Conservation (phyloP, 345 rosid species). For the Microcos paniculata region DNA sequence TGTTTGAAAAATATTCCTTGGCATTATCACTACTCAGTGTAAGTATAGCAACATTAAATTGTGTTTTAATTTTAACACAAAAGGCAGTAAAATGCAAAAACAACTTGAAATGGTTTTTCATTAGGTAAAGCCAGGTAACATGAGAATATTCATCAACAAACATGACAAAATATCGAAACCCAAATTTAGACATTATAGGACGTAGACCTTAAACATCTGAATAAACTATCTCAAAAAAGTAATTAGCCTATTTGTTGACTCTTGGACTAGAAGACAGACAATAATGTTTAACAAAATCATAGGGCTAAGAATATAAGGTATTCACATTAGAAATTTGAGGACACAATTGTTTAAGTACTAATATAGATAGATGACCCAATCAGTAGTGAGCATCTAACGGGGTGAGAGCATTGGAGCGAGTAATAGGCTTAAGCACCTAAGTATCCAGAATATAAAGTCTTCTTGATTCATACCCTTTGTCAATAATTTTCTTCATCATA, state of each 20-base stretch:
- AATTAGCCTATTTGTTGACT: neutral
- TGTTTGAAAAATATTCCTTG: neutral
- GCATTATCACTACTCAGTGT: neutral
- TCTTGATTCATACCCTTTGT: neutral
- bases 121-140: neutral
- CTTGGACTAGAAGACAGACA: neutral
- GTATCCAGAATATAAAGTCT: neutral
- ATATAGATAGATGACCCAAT: neutral
- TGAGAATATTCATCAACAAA: neutral
- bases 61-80: too few relatives aligned
- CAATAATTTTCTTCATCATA: constrained; percentile 16
- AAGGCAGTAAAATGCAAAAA: neutral
- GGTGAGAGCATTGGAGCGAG: neutral
- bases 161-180: neutral
- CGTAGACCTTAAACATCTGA: neutral
- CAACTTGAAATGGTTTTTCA: neutral
- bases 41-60: neutral
- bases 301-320: too few relatives aligned
- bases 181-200: neutral
- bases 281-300: neutral
- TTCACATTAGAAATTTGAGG: neutral
- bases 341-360: neutral
- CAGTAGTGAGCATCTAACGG: neutral
- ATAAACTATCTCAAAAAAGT: neutral
- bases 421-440: neutral